Conservation (phyloP, 768 basidiomycete genomes). For the Pholiota microspora region DNA sequence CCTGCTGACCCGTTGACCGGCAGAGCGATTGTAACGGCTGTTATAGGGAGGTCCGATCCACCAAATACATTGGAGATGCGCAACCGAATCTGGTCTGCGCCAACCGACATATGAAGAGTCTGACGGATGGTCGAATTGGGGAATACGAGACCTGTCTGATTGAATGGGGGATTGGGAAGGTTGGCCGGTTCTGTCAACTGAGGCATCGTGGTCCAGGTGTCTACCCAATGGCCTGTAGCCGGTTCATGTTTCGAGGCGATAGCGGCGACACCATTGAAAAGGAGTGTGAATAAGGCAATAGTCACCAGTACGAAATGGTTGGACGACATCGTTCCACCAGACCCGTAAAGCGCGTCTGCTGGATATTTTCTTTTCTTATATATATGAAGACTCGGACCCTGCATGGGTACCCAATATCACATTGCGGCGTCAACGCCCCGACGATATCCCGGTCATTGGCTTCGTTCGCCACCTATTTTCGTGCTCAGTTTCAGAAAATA, state of each 20-base stretch:
- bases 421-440: neutral
- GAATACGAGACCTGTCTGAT: conserved; percentile 31
- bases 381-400: neutral
- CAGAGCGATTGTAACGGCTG: conserved; percentile 40
- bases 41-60: conserved; percentile 37
- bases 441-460: neutral
- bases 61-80: conserved; percentile 51
- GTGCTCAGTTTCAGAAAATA: neutral
- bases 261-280: conserved; percentile 4
- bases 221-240: conserved; percentile 26
- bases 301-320: neutral
- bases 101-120: conserved; percentile 43
- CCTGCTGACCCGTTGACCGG: conserved; percentile 37
- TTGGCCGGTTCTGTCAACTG: conserved; percentile 36
- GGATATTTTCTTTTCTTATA: neutral
- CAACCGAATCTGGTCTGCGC: conserved; percentile 37
- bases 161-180: conserved; percentile 25
- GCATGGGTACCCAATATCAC: neutral
- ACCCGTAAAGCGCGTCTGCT: neutral
- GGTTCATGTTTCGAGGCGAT: neutral
- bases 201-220: conserved; percentile 38
- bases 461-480: neutral
- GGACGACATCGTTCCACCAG: neutral
- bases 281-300: neutral
- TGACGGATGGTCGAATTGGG: conserved; percentile 47